Evolutionary conservation across 1,139 yeast species (phyloP).

Genomic region (Candida pseudoviswanathii): DNA sequence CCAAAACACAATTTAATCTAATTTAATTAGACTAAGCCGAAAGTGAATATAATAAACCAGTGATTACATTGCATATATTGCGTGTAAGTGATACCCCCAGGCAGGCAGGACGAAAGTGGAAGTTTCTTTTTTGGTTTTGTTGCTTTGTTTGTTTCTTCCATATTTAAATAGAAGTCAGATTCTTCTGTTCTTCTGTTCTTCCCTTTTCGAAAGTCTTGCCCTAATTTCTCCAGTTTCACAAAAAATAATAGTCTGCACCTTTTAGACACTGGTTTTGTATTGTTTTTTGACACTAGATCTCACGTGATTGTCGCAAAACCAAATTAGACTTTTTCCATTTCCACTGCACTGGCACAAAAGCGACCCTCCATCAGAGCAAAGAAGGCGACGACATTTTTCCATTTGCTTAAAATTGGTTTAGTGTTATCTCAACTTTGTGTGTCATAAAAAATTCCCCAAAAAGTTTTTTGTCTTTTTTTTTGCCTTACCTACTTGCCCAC

Average conservation of each 20-base stretch:
- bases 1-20: neutral
- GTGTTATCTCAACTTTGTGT: neutral
- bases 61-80: too few species aligned
- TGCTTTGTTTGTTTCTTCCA: neutral
- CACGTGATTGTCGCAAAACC: constrained; percentile 1
- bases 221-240: too few species aligned
- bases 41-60: too few species aligned
- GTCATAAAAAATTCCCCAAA: constrained; percentile 1
- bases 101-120: neutral
- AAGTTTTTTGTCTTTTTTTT: neutral
- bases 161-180: neutral
- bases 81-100: too few species aligned
- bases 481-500: too few species aligned
- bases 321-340: neutral
- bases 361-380: neutral
- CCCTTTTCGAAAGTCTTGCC: neutral
- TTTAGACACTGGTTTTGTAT: neutral
- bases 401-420: neutral
- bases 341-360: neutral
- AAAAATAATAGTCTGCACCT: neutral
- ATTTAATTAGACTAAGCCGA: neutral
- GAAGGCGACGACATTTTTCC: neutral
- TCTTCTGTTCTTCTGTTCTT: neutral
- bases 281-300: neutral
- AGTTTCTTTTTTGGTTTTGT: neutral